Evolutionary conservation across 208 protist genomes (phyloP), one percentile per base, ranked within the genome.

Genomic region (Strigomonas culicis): DNA sequence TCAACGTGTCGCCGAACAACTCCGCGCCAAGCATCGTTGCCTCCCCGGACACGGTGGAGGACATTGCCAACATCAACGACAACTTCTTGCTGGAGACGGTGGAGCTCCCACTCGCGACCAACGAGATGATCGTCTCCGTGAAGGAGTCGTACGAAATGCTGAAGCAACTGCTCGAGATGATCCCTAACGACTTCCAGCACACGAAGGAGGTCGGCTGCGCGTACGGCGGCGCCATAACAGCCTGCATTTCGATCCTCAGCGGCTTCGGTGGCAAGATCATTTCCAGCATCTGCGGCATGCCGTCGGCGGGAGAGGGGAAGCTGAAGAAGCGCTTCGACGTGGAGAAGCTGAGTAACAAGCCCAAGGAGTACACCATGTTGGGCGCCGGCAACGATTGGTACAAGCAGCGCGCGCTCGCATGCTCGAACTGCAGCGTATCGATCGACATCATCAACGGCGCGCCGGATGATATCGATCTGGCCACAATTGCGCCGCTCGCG

Each of bases 321-420:
- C 63, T 95, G n/a, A 90, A 79, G 46, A 64, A 80, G 31, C 85
- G 97, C 32, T 96, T 98, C 60, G 88, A 98, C 50, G 47, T 62
- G 27, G 51, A 47, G 8, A 93, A 92, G 64, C 44, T 95, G 55
- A 84, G 79, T n/a, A 82, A 84, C 46, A 77, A 90, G 58, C 76
- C 82, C 43, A 93, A 94, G 68, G 66, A 96, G 77, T 90, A 94
- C 72, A 95, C 88, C 1, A 87, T 91, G 72, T 80, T 73, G n/a
- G 61, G 82, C 39, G 86, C 97, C 13, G 92, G 79, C 6, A 92
- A 70, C 60, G 88, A 98, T 59, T 99, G 97, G 82, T 98, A 98
- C 82, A 99, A 98, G 77, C 83, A 97, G 44, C 80, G 95, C 15
- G 97, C 96, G 0, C 65, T 98, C 25, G 91, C 86, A 19, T 98